Conservation (phyloP, 768 basidiomycete genomes). For the Mycena chlorophos region DNA sequence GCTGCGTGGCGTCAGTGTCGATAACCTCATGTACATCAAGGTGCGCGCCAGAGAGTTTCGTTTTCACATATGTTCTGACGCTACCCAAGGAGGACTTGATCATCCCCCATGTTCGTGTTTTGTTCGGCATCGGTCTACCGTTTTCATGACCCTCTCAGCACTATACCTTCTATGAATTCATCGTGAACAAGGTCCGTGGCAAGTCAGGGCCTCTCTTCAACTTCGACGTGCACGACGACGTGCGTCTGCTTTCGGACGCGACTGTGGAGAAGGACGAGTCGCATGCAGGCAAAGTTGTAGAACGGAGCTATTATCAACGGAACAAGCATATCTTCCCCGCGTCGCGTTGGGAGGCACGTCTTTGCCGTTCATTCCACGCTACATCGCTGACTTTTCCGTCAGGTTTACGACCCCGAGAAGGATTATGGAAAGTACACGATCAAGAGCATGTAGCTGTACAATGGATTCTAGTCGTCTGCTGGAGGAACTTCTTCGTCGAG, state of each 20-base stretch:
- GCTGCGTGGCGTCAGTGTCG: constrained; percentile 83
- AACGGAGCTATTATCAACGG: constrained; percentile 91
- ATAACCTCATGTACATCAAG: constrained; percentile 99
- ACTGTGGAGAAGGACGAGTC: constrained; percentile 97
- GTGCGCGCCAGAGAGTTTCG: constrained; percentile 38
- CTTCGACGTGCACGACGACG: constrained; percentile 99
- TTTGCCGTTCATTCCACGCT: neutral
- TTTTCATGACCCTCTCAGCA: constrained; percentile 53
- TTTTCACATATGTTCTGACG: neutral
- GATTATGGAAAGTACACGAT: constrained; percentile 92
- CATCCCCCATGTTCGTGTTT: constrained; percentile 80
- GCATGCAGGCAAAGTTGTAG: constrained; percentile 98
- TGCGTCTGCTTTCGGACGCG: constrained; percentile 90
- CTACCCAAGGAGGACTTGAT: constrained; percentile 87
- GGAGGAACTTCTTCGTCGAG: constrained; percentile 95
- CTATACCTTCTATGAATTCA: constrained; percentile 97
- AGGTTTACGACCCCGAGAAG: constrained; percentile 95
- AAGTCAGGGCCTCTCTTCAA: constrained; percentile 98
- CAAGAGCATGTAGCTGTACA: constrained; percentile 30
- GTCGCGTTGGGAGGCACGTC: constrained; percentile 90
- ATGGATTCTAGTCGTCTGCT: constrained; percentile 75
- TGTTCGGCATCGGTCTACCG: neutral
- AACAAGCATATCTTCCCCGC: constrained; percentile 99
- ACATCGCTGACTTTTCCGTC: neutral
- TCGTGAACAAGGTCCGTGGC: constrained; percentile 96